These are phyloP conservation scores for Penicillium sp. DNA, from an alignment of 2,329 filamentous ascomycete species.

Conservation along the genomic window DNA sequence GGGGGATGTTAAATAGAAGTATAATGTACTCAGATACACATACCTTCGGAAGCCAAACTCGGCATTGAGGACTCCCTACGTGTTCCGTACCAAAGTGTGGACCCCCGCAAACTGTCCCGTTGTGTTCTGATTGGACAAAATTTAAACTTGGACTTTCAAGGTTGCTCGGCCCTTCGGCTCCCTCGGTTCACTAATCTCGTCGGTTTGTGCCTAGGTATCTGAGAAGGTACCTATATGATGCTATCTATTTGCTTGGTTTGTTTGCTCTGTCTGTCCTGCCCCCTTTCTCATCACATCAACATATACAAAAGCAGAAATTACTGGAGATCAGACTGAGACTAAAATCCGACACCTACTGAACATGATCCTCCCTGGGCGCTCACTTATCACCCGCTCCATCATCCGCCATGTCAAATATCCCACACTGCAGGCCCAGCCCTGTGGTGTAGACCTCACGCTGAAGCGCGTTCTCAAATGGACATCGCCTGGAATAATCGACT, in stretches of 20 bases:
- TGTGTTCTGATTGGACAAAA: background rate
- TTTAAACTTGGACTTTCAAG: background rate
- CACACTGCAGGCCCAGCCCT: constrained; percentile 30
- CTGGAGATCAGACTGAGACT: background rate
- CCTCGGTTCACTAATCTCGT: background rate
- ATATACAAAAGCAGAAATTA: background rate
- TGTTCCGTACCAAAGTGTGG: background rate
- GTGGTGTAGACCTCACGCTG: constrained; percentile 33
- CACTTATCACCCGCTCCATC: constrained; percentile 20
- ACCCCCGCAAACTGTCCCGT: background rate
- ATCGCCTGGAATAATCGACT: constrained; percentile 31
- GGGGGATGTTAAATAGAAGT: background rate
- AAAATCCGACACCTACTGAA: background rate
- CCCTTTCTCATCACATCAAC: background rate
- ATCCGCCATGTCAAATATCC: constrained; percentile 19
- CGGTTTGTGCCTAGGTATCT: background rate
- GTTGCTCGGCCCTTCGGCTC: background rate
- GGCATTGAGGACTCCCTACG: background rate
- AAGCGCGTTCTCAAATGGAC: constrained; percentile 27
- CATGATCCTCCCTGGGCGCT: constrained; percentile 20
- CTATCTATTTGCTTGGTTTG: no score
- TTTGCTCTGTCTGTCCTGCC: background rate
- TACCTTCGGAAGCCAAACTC: background rate
- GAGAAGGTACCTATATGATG: background rate
- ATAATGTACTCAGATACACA: background rate